Percentiles rank a stretch among this genome's conserved stretches.
These are phyloP conservation scores for Hymenoscyphus albidus DNA, from an alignment of 2,329 filamentous ascomycete genomes.

Conservation along the genomic window DNA sequence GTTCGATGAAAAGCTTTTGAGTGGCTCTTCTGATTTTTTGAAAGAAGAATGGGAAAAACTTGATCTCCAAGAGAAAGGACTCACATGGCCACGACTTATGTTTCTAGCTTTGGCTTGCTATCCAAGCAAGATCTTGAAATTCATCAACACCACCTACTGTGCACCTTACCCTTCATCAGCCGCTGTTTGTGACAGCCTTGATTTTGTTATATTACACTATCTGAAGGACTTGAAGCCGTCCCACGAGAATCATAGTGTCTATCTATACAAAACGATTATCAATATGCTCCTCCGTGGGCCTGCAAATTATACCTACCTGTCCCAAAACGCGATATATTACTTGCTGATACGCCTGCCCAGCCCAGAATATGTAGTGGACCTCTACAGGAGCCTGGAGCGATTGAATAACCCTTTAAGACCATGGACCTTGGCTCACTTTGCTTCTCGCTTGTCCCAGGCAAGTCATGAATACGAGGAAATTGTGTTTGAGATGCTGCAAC, in stretches of 20 bases:
- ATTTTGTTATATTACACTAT: slow-evolving; percentile 25
- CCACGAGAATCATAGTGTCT: slow-evolving; percentile 4
- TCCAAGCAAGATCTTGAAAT: slow-evolving; percentile 23
- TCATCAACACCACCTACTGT: slow-evolving; percentile 25
- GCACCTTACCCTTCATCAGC: slow-evolving; percentile 22
- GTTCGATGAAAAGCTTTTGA: slow-evolving; percentile 1
- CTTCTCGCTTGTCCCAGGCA: slow-evolving; percentile 39
- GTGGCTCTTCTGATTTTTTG: slow-evolving; percentile 7
- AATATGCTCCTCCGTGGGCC: slow-evolving; percentile 13
- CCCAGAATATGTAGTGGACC: slow-evolving; percentile 13
- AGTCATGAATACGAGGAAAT: slow-evolving; percentile 39
- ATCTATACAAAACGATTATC: slow-evolving; percentile 9
- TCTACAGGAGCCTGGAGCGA: slow-evolving; percentile 23
- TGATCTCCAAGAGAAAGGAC: not conserved
- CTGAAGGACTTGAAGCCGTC: slow-evolving; percentile 9
- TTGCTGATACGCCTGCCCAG: slow-evolving; percentile 20
- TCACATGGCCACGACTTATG: slow-evolving; percentile 26
- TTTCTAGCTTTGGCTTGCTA: slow-evolving; percentile 15
- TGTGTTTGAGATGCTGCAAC: slow-evolving; percentile 44
- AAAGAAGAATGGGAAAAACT: slow-evolving; percentile 14
- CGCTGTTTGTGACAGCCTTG: slow-evolving; percentile 24
- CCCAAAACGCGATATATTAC: slow-evolving; percentile 24
- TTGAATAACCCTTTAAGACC: slow-evolving; percentile 21
- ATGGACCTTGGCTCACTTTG: slow-evolving; percentile 31
- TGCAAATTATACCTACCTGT: slow-evolving; percentile 15